Percentiles rank a stretch among this genome's conserved stretches.
Conservation (phyloP, 495 filamentous ascomycete genomes). For the Poronia punctata region DNA sequence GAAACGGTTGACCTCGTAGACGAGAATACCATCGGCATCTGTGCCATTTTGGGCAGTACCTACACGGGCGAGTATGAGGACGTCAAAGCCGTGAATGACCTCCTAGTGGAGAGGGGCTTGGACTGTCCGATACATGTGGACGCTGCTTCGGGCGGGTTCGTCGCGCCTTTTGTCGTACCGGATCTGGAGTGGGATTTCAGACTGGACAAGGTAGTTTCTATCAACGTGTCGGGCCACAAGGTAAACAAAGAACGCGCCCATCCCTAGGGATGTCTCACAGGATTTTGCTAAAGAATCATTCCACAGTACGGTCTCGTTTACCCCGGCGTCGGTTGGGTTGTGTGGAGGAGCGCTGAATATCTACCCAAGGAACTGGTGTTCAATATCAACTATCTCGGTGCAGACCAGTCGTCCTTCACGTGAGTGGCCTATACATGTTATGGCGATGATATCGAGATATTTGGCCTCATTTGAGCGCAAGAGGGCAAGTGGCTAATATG, state of each 20-base stretch:
- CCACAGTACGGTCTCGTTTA: conserved; percentile 62
- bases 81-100: conserved; percentile 79
- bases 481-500: neutral
- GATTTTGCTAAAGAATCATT: too few species aligned
- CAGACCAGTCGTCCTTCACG: conserved; percentile 95
- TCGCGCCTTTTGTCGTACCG: conserved; percentile 79
- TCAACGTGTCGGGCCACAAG: conserved; percentile 92
- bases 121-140: conserved; percentile 87
- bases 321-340: conserved; percentile 86
- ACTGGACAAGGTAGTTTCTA: conserved; percentile 76
- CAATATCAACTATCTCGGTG: conserved; percentile 95
- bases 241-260: conserved; percentile 50
- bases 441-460: neutral
- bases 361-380: conserved; percentile 88
- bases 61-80: conserved; percentile 97
- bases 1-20: conserved; percentile 78
- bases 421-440: neutral
- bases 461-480: neutral
- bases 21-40: conserved; percentile 95
- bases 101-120: conserved; percentile 61
- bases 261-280: neutral
- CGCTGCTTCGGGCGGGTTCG: conserved; percentile 84
- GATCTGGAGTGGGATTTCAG: conserved; percentile 83
- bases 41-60: conserved; percentile 79
- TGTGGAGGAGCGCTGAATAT: conserved; percentile 78